A percentile compares a stretch with the other conserved stretches of the same genome.
These are phyloP conservation scores for Waltergamsia citrina DNA, from an alignment of 2,329 filamentous ascomycete species.

Conservation along the genomic window DNA sequence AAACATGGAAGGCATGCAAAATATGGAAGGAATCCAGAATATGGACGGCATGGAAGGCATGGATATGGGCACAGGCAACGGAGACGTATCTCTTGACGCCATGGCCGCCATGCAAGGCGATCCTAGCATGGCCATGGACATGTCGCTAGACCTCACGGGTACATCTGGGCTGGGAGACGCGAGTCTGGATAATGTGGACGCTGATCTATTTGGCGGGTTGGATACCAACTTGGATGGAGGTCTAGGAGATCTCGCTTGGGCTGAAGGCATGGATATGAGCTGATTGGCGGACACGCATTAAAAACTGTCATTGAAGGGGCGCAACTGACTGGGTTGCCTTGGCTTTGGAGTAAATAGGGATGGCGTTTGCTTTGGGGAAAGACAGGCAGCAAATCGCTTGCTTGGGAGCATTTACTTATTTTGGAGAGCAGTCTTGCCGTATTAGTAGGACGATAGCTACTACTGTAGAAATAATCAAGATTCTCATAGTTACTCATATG, in stretches of 20 bases:
- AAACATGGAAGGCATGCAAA: constrained; percentile 22
- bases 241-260: constrained; percentile 22
- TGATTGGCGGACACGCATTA: no score
- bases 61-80: constrained; percentile 3
- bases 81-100: constrained; percentile 22
- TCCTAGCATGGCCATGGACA: constrained; percentile 31
- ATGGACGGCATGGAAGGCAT: constrained; percentile 1
- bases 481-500: no score
- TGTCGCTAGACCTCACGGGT: constrained; percentile 18
- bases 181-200: constrained; percentile 18
- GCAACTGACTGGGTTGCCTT: no score
- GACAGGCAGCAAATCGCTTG: no score
- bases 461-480: no score
- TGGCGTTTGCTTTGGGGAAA: no score
- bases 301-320: no score
- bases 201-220: constrained; percentile 27
- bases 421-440: no score
- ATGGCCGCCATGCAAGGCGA: constrained; percentile 31
- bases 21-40: no score
- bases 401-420: no score
- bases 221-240: constrained; percentile 26
- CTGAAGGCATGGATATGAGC: constrained; percentile 24
- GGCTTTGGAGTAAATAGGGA: no score
- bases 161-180: constrained; percentile 8
- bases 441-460: no score